Base-by-base conservation (phyloP, 345 rosid species). In the Ceriops decandra region DNA sequence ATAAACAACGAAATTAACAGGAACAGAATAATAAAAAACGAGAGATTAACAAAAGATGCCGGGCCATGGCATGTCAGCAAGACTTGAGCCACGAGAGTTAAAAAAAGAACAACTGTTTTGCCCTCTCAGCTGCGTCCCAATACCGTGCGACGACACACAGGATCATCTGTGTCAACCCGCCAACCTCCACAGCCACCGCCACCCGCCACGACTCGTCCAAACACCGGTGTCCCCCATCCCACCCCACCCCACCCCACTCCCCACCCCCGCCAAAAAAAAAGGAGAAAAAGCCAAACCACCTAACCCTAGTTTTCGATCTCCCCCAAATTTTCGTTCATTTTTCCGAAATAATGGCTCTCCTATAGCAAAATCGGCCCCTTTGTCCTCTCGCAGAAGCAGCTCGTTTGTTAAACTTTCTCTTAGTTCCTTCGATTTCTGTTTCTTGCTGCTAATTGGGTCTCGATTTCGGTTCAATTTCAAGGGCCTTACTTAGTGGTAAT, bases 231-330 rank as follows among this genome's bases (percentile, higher is more conserved):
- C 17, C 49, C 26, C 26, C 26, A 24, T 24, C 26, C 26, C 26
- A 24, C 26, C 26, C 26, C 26, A 24, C 26, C 26, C 26, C 26
- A 24, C 26, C 26, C 24, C 24, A 22, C 24, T 22, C 24, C 24
- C 26, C 26, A 0, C 26, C 26, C 26, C 26, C 26, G 26, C 26
- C 26, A 24, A 24, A 24, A 32, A 31, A 31, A 33, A 7, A 7
- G 7, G 0, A 33, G 36, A 0, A 33, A 33, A 7, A 13, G 16
- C 15, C 5, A 3, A 13, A 13, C 5, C 1, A 19, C 15, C 32
- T 52, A 72, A 58, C 69, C 75, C 75, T 49, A 72, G 51, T 64
- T 71, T 31, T 30, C 46, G 63, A 21, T 47, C 60, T 35, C 27
- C 66, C 15, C 47, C 5, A 69, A 69, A 32, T 33, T 32, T 22